Evolutionary conservation across 2,329 filamentous ascomycete genomes (phyloP).

Genomic region (Aspergillus quadrilineatus): DNA sequence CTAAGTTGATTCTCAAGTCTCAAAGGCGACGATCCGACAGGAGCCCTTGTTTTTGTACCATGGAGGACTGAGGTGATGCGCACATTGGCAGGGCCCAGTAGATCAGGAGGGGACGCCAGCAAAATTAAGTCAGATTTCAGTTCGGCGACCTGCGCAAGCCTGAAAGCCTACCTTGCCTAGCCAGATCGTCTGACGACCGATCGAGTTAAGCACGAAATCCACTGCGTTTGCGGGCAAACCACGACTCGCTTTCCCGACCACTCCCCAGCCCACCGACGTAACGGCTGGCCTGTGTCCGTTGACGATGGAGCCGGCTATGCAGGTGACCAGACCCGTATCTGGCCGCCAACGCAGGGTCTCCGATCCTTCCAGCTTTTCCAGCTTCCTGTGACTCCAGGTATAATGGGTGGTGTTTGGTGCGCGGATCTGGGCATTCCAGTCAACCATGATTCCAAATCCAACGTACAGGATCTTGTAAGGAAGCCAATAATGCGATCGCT

Average conservation of each 20-base stretch:
- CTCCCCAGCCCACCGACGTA: slow-evolving; percentile 26
- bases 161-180: slow-evolving; percentile 25
- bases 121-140: slow-evolving; percentile 20
- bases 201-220: slow-evolving; percentile 27
- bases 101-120: slow-evolving; percentile 9
- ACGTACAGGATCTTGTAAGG: background rate
- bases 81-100: slow-evolving; percentile 28
- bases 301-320: slow-evolving; percentile 37
- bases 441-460: slow-evolving; percentile 7
- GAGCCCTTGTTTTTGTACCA: slow-evolving; percentile 27
- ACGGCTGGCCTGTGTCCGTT: slow-evolving; percentile 25
- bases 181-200: slow-evolving; percentile 22
- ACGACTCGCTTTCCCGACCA: slow-evolving; percentile 25
- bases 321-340: slow-evolving; percentile 33
- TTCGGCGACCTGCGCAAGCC: slow-evolving; percentile 28
- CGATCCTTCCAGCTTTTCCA: slow-evolving; percentile 17
- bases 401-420: slow-evolving; percentile 21
- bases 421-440: slow-evolving; percentile 33
- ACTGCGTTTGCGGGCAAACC: slow-evolving; percentile 28
- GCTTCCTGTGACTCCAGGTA: slow-evolving; percentile 25
- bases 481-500: background rate
- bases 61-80: slow-evolving; percentile 31
- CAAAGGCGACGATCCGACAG: slow-evolving; percentile 29
- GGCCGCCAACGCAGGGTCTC: slow-evolving; percentile 21
- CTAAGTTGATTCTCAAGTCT: slow-evolving; percentile 28